Conservation (phyloP, 2,329 filamentous ascomycete species). For the Sporothrix schenckii region DNA sequence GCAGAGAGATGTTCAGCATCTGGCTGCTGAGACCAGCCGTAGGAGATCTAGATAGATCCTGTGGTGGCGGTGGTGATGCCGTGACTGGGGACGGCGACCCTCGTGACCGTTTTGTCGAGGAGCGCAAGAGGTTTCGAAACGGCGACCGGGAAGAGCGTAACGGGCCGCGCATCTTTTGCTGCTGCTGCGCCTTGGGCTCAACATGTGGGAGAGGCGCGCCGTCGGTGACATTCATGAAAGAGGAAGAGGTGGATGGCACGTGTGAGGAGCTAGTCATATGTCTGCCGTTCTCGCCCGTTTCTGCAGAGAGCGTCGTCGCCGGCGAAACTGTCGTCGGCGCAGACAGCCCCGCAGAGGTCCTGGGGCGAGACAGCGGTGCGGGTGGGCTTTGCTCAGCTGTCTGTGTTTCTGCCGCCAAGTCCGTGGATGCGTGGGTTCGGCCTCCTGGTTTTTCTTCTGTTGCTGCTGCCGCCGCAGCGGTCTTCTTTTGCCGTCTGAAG, state of each 20-base stretch:
- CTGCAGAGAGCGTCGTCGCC: not conserved
- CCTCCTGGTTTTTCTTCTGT: not conserved
- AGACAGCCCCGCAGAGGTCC: not conserved
- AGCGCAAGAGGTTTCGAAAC: conserved; percentile 41
- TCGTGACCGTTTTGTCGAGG: conserved; percentile 41
- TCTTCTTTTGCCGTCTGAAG: conserved; percentile 42
- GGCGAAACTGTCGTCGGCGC: not conserved
- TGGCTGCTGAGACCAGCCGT: conserved; percentile 26
- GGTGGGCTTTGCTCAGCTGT: not conserved
- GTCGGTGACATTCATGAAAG: conserved; percentile 28
- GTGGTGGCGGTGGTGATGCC: not conserved
- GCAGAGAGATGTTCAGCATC: conserved; percentile 28
- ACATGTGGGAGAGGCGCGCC: conserved; percentile 2
- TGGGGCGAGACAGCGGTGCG: not conserved
- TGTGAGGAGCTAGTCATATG: conserved; percentile 7
- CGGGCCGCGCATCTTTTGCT: conserved; percentile 31
- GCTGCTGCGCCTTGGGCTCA: conserved; percentile 27
- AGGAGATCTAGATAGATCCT: conserved; percentile 35
- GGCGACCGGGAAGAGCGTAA: conserved; percentile 35
- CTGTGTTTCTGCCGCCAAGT: not conserved
- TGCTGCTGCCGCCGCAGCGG: conserved; percentile 29
- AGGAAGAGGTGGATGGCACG: conserved; percentile 7
- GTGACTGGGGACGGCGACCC: conserved; percentile 39
- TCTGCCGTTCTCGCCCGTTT: conserved; percentile 3
- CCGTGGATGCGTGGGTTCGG: not conserved